These are phyloP conservation scores for Geotrichum candidum DNA, from an alignment of 1,139 yeast genomes.

Conservation along the genomic window DNA sequence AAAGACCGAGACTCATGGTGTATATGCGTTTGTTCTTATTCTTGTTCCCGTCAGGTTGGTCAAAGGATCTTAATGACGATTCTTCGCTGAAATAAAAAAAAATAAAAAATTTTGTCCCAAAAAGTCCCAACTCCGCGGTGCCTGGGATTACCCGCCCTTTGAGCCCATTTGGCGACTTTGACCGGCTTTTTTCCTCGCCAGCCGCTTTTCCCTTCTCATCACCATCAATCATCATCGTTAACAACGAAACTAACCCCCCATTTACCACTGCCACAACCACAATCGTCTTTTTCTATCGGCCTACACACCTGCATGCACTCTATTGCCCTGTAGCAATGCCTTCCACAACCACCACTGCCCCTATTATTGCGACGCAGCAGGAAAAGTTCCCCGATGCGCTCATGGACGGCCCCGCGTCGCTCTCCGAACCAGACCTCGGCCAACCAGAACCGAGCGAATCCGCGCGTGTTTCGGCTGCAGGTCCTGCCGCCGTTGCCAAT, in stretches of 20 bases:
- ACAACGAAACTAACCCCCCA: background rate
- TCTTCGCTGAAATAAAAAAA: background rate
- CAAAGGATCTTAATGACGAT: background rate
- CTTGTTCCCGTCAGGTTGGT: background rate
- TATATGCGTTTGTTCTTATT: background rate
- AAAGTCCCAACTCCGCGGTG: background rate
- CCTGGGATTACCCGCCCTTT: background rate
- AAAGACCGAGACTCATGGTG: conserved; percentile 3
- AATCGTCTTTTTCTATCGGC: background rate
- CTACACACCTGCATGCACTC: background rate
- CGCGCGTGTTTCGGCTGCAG: background rate
- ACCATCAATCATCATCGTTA: background rate
- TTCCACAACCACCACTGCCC: background rate
- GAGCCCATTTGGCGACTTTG: background rate
- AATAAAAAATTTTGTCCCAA: background rate
- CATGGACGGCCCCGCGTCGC: background rate
- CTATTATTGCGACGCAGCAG: background rate
- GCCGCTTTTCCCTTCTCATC: background rate
- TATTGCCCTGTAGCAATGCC: background rate
- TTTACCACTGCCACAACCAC: background rate
- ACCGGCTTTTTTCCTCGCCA: background rate
- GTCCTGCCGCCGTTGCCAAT: background rate
- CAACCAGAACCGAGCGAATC: background rate
- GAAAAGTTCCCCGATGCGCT: background rate
- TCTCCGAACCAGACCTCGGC: background rate